Evolutionary conservation across 106 monocot species (phyloP), one percentile per base, ranked within the genome.

Genomic region (Dendrobium officinale): DNA sequence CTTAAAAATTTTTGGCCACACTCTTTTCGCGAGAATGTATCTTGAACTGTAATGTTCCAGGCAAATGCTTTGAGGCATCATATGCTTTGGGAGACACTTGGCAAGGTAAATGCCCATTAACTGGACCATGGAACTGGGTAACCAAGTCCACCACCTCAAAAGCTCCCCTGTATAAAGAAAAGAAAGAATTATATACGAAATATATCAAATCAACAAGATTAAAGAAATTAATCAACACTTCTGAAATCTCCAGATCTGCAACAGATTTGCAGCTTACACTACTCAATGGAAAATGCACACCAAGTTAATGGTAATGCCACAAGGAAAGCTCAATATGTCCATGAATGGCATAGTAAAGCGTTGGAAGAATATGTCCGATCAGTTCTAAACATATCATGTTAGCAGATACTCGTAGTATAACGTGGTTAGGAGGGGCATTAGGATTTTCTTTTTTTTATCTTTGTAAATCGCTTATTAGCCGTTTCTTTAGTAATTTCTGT

Each of bases 1-100:
- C 47, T 70, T 27, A 73, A 86, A 86, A 5, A 40, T 73, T 43
- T 77, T 67, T 33, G 86, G 83, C 86, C 86, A 86, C 13, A 76
- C 55, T 44, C 77, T 58, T 58, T 55, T 56, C 42, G 27, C 83
- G 86, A 72, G 79, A 51, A 31, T 77, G 44, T 31, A 80, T 26
- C 67, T 83, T 68, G 9, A 86, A 61, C 77, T 83, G 77, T 72
- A 86, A 77, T 18, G 40, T 80, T 45, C 20, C 26, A 40, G 82
- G 86, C 67, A 86, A 31, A 48, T 47, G 55, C 41, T 80, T 79
- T 41, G 67, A 67, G 47, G 61, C 56, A 10, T 83, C 83, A 77
- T 86, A 86, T 17, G 49, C 86, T 80, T 80, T 79, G 41, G 42
- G 42, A 54, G 72, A 80, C 6, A 86, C 70, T 77, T 83, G 42